Evolutionary conservation across 257 asterid species (phyloP), one percentile per base, ranked within the genome.

Genomic region (Nicotiana otophora): DNA sequence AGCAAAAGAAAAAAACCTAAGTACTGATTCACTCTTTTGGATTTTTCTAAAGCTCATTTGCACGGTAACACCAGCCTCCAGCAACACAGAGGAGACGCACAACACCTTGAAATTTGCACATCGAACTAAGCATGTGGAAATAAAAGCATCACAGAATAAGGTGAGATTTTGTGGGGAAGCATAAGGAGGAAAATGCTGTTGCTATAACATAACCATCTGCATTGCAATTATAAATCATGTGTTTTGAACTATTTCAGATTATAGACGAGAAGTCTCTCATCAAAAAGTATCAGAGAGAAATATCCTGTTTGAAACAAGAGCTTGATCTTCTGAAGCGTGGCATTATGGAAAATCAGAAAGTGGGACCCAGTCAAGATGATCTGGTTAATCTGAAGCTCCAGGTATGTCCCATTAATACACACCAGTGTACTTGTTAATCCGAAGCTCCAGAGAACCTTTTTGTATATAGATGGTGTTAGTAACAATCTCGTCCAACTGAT

Each of bases 261-360:
- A 85, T 93, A 87, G 98, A 93, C 46, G 97, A 92, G 93, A 93
- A 93, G 87, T 93, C 98, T 85, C 94, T 93, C 85, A 93, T 92
- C 30, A 93, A 93, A 85, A 93, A 92, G 89, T 93, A 93, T 88
- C 98, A 93, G 90, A 89, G 82, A 84, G 97, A 93, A 88, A 93
- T 93, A 77, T 91, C 94, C 86, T 88, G 82, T 84, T 86, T 93
- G 88, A 93, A 87, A 88, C 91, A 90, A 89, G 97, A 93, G 88
- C 98, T 93, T 88, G 90, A 90, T 86, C 94, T 89, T 82, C 85
- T 93, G 83, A 93, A 86, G 90, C 86, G 88, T 84, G 97, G 98
- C 78, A 92, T 91, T 93, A 84, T 85, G 90, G 94, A 93, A 81
- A 93, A 91, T 85, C 93, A 88, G 82, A 86, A 85, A 78, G 82